Evolutionary conservation across 2,329 filamentous ascomycete genomes (phyloP).

Genomic region (Verticillium nonalfalfae): DNA sequence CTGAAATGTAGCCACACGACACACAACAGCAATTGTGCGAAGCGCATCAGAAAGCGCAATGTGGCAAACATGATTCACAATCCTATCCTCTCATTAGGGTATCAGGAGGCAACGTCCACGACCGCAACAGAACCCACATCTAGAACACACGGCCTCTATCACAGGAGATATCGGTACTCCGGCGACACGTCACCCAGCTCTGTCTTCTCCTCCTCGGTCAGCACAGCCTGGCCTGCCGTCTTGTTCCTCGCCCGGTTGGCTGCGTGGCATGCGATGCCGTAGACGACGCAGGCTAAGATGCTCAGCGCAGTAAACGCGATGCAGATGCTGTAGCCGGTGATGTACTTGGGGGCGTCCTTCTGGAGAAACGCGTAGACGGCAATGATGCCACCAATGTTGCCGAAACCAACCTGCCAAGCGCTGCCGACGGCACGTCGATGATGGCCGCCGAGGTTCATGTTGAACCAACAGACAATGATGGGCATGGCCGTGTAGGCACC

Average conservation of each 20-base stretch:
- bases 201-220: conserved; percentile 57
- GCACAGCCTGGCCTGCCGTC: conserved; percentile 29
- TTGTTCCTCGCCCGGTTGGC: conserved; percentile 57
- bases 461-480: conserved; percentile 77
- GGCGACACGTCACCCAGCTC: conserved; percentile 54
- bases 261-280: conserved; percentile 49
- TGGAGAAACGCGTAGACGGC: conserved; percentile 63
- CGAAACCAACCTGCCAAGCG: conserved; percentile 73
- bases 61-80: too few species aligned
- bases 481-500: conserved; percentile 87
- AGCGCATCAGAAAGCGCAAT: too few species aligned
- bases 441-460: conserved; percentile 72
- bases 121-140: neutral
- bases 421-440: conserved; percentile 63
- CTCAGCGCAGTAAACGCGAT: conserved; percentile 68
- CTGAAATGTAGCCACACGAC: too few species aligned
- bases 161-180: conserved; percentile 54
- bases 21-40: too few species aligned
- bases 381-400: conserved; percentile 75
- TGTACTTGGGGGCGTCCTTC: conserved; percentile 63
- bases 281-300: conserved; percentile 52
- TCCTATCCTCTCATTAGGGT: neutral
- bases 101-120: neutral
- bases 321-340: conserved; percentile 70
- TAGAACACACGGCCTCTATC: conserved; percentile 5